Conservation (phyloP, 352 stramenopile genomes). For the Globisporangium cederbergense region DNA sequence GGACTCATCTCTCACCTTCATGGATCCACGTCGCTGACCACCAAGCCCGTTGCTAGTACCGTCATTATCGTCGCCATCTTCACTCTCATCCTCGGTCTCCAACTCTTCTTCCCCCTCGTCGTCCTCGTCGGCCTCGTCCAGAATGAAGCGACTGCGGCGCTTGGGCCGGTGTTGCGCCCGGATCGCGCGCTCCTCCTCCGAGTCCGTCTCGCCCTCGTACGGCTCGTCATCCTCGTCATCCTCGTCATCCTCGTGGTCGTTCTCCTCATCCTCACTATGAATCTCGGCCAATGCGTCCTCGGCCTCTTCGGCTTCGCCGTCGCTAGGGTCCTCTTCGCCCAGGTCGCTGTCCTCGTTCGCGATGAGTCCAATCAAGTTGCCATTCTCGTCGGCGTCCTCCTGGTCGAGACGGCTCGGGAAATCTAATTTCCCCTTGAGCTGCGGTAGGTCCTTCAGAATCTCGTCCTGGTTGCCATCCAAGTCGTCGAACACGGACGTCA, state of each 20-base stretch:
- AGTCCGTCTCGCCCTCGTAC: constrained; percentile 67
- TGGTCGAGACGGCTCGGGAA: constrained; percentile 78
- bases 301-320: constrained; percentile 26
- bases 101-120: constrained; percentile 23
- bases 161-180: constrained; percentile 18
- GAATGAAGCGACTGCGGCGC: constrained; percentile 59
- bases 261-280: constrained; percentile 25
- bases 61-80: constrained; percentile 13
- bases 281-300: constrained; percentile 25
- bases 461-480: constrained; percentile 81
- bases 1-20: not conserved
- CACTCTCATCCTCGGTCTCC: constrained; percentile 20
- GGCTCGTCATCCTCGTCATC: constrained; percentile 26
- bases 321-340: constrained; percentile 46
- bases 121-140: constrained; percentile 66
- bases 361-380: constrained; percentile 72
- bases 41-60: not conserved
- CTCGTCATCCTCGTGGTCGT: constrained; percentile 27
- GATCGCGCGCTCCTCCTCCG: constrained; percentile 50
- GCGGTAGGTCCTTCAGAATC: constrained; percentile 55
- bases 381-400: constrained; percentile 80
- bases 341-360: constrained; percentile 64
- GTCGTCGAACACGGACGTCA: constrained; percentile 78
- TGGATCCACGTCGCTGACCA: not conserved
- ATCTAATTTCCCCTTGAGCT: constrained; percentile 56